Evolutionary conservation across 2,329 filamentous ascomycete genomes (phyloP).

Genomic region (Parastagonospora avenae): DNA sequence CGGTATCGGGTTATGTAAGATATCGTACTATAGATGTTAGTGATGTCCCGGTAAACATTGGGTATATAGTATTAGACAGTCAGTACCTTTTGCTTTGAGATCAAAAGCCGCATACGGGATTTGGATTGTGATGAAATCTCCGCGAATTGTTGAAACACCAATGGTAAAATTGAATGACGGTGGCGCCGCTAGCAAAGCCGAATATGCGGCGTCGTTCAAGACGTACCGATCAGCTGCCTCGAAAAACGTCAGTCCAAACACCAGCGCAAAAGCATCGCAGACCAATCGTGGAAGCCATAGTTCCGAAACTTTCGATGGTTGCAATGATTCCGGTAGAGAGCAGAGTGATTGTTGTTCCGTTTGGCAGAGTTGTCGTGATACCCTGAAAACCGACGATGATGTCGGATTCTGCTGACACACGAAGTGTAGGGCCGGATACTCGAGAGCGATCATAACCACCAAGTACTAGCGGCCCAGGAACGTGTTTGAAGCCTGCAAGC

Average conservation of each 20-base stretch:
- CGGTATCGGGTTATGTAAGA: too few species aligned
- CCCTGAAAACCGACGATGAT: slow-evolving; percentile 1
- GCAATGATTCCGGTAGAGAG: not conserved
- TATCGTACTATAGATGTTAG: too few species aligned
- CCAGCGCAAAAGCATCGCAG: slow-evolving; percentile 1
- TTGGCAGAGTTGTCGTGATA: not conserved
- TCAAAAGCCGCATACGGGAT: slow-evolving; percentile 55
- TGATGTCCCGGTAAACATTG: too few species aligned
- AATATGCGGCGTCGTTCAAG: slow-evolving; percentile 31
- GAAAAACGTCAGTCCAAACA: slow-evolving; percentile 21
- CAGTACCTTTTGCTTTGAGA: slow-evolving; percentile 34
- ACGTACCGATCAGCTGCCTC: slow-evolving; percentile 39
- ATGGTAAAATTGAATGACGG: slow-evolving; percentile 15
- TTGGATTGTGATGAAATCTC: slow-evolving; percentile 45
- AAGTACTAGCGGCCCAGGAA: slow-evolving; percentile 16
- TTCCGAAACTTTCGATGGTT: not conserved
- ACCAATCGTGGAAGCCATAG: slow-evolving; percentile 1
- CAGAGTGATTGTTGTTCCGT: not conserved
- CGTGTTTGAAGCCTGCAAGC: slow-evolving; percentile 1
- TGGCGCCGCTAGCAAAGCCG: slow-evolving; percentile 36
- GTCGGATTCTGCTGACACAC: not conserved
- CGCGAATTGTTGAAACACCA: slow-evolving; percentile 7
- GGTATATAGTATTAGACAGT: too few species aligned
- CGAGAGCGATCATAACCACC: slow-evolving; percentile 20
- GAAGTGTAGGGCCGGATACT: not conserved